Evolutionary conservation across 176 grass and related monocot species (phyloP), one percentile per base, ranked within the genome.

Genomic region (Avena eriantha): DNA sequence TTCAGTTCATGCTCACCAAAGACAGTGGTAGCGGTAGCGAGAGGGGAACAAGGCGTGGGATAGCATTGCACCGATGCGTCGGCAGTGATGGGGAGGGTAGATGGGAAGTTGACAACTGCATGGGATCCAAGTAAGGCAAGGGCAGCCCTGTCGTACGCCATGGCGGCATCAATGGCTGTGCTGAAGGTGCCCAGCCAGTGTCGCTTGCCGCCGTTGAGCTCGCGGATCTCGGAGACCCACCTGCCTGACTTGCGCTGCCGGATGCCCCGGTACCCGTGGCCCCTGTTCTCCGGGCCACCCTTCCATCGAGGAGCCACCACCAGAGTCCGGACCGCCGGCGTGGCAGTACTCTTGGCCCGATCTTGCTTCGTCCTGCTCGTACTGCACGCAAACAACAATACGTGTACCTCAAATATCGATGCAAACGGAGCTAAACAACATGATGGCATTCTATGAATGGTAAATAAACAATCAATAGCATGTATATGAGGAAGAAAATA

Each of bases 161-260:
- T 24, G 70, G 94, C 92, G 0, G 92, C 94, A 26, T 94, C 85
- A 17, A 80, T 11, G 29, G 92, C 66, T n/a, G 58, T 92, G 71
- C 75, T 1, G 45, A 94, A 97, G 56, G 94, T 91, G 31, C 94
- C 92, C 49, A 97, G 36, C 94, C 92, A 97, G 39, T 85, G 88
- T 31, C 94, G 94, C 57, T 74, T 82, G 19, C 86, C 83, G 2
- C 8, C 0, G 54, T 87, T 87, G 0, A 88, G 90, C 80, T 97
- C 86, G 4, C 92, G 90, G 70, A 94, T 81, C 83, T 97, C 94
- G 0, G 92, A 56, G 50, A 89, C 92, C 92, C 94, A 94, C 86
- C 90, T 97, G 65, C 90, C 94, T 86, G 88, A 94, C 67, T 3
- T 89, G 73, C 92, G 89, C 79, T 94, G 94, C 69, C 94, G 82